phyloP scores from a whole-genome alignment of 495 filamentous ascomycete species.

The Penicillium salamii region DNA sequence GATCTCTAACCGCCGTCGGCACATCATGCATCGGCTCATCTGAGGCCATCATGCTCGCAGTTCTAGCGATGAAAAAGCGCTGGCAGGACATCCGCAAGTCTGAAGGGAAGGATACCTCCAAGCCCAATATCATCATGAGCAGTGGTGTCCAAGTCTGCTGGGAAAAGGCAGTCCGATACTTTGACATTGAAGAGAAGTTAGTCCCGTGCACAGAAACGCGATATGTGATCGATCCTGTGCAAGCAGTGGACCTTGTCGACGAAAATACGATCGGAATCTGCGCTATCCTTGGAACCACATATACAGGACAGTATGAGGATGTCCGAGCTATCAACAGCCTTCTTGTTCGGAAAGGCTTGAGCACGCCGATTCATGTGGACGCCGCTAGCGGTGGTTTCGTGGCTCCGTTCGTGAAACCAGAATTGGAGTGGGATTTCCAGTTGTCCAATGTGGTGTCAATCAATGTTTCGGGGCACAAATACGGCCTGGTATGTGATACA shows the following conservation, averaged over 20 bases:
- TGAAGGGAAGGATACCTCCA: conserved; percentile 68
- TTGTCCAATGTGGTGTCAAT: conserved; percentile 84
- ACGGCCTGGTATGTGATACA: conserved; percentile 52
- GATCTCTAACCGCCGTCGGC: conserved; percentile 60
- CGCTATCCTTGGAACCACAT: conserved; percentile 82
- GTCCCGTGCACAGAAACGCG: conserved; percentile 79
- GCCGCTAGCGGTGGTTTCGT: conserved; percentile 90
- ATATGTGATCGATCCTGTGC: conserved; percentile 81
- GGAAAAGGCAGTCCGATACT: conserved; percentile 95
- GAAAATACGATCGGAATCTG: conserved; percentile 97
- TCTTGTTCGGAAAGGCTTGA: conserved; percentile 63
- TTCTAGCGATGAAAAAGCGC: conserved; percentile 91
- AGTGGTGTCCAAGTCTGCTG: conserved; percentile 93
- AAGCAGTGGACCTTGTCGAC: conserved; percentile 78
- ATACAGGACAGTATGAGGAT: conserved; percentile 95
- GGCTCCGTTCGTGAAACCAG: conserved; percentile 76
- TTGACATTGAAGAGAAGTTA: conserved; percentile 86
- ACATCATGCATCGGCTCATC: conserved; percentile 84
- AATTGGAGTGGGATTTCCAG: conserved; percentile 83
- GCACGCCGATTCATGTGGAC: conserved; percentile 86
- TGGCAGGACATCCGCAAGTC: conserved; percentile 84
- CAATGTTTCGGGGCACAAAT: conserved; percentile 92
- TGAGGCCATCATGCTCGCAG: conserved; percentile 87
- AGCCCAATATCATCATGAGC: conserved; percentile 89
- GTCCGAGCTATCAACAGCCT: conserved; percentile 85